These are phyloP conservation scores for Solanum chmielewskii DNA, from an alignment of 257 asterid genomes.

Conservation along the genomic window DNA sequence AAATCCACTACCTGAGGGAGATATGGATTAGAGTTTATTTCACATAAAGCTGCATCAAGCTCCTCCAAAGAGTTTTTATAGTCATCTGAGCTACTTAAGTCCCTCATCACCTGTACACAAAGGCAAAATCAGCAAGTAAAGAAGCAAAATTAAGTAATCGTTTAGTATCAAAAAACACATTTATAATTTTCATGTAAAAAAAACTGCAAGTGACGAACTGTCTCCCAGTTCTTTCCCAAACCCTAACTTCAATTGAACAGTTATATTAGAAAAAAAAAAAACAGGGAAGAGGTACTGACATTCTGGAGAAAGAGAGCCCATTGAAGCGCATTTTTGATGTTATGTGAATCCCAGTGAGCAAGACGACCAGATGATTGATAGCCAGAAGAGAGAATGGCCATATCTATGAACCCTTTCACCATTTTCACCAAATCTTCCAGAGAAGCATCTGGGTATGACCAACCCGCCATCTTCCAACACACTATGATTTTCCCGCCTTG, in stretches of 20 bases:
- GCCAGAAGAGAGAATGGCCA: constrained; percentile 61
- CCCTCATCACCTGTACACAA: constrained; percentile 29
- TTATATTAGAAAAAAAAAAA: neutral
- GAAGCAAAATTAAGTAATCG: neutral
- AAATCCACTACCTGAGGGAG: constrained; percentile 49
- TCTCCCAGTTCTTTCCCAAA: neutral
- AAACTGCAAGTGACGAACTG: neutral
- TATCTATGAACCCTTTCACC: constrained; percentile 42
- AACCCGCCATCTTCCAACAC: constrained; percentile 3
- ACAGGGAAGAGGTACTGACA: constrained; percentile 12
- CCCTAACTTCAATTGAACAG: neutral
- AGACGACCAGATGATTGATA: constrained; percentile 64
- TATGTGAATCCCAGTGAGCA: constrained; percentile 57
- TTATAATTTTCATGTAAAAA: neutral
- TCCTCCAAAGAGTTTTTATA: constrained; percentile 40
- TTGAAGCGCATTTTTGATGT: constrained; percentile 41
- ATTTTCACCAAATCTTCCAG: constrained; percentile 39
- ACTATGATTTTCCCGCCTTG: neutral
- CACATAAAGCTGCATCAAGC: constrained; percentile 47
- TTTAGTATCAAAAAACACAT: neutral
- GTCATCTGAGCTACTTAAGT: constrained; percentile 31
- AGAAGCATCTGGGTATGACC: constrained; percentile 40
- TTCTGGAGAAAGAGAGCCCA: constrained; percentile 63
- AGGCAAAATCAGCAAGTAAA: too few species aligned
- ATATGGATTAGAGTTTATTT: constrained; percentile 25